Conservation (phyloP, 441 rosid genomes). For the Populus hybrid region DNA sequence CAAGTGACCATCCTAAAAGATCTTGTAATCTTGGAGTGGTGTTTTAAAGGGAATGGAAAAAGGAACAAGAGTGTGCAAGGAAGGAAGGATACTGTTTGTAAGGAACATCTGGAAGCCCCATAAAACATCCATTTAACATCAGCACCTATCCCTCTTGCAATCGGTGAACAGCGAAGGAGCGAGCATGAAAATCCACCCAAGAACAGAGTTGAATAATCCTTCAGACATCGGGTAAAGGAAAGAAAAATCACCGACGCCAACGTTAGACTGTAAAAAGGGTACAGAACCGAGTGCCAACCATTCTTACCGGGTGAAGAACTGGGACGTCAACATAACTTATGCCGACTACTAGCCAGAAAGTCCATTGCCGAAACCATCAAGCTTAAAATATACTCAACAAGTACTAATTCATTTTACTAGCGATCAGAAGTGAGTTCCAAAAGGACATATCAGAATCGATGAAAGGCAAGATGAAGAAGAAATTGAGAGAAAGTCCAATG, state of each 20-base stretch:
- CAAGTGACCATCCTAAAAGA: no score
- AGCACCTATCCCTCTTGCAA: constrained; percentile 66
- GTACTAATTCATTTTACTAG: no score
- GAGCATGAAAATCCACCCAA: constrained; percentile 96
- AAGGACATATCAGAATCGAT: constrained; percentile 55
- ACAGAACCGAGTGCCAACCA: background rate
- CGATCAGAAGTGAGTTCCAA: no score
- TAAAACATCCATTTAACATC: constrained; percentile 63
- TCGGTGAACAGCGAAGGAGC: constrained; percentile 92
- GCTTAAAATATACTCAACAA: constrained; percentile 2
- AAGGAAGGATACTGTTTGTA: constrained; percentile 60
- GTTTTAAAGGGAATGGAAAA: no score
- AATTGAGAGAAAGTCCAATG: constrained; percentile 76
- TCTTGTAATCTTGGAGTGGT: no score
- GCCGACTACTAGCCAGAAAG: constrained; percentile 72
- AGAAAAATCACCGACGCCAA: background rate
- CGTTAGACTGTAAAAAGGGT: background rate
- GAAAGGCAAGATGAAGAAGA: constrained; percentile 87
- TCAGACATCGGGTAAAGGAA: constrained; percentile 58
- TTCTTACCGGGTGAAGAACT: constrained; percentile 81
- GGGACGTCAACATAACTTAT: constrained; percentile 65
- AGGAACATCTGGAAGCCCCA: constrained; percentile 97
- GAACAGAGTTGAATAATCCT: constrained; percentile 89
- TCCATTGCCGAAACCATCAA: constrained; percentile 24
- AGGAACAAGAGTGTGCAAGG: constrained; percentile 12